Evolutionary conservation across 371 early-diverging fungal genomes (phyloP), one percentile per base, ranked within the genome.

Genomic region (Circinella minor): DNA sequence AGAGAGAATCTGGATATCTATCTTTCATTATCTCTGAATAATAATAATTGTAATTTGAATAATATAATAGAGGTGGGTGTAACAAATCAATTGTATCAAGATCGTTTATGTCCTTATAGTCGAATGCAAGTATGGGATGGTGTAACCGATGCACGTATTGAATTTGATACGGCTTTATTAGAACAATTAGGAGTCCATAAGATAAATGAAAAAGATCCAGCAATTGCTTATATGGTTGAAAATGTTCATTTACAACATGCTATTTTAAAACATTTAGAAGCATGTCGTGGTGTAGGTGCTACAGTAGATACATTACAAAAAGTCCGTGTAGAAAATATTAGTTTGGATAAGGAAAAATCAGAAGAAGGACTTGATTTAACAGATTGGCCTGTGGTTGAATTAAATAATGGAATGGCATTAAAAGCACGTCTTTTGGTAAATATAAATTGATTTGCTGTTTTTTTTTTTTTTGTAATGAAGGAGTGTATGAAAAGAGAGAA

Each of bases 71-170:
- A 79, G 18, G 82, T 91, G 57, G 92, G 90, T 6, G 88, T 87
- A 4, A 88, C 92, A 86, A 76, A 89, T 1, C 83, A 83, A 51
- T 66, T 94, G 73, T 77, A 79, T 18, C 63, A 65, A 0, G 77
- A 79, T 4, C 82, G 93, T 34, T 75, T 83, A 17, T 78, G 83
- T 27, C 86, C 89, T 6, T 92, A 89, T 68, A 71, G 83, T 17
- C 78, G 84, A 38, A 90, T 91, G 88, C 76, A 84, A 57, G 94
- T 94, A 6, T 94, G 93, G 94, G 94, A 94, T 79, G 93, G 90
- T 18, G 78, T 89, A 5, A 88, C 89, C 46, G 81, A 80, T 14
- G 93, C 92, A 17, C 68, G 77, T 38, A 85, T 93, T 49, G 75
- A 80, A 18, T 93, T 94, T 74, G 87, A 90, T 74, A 77, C 87